Percentiles rank a stretch among this genome's conserved stretches.
phyloP scores from a whole-genome alignment of 2,329 filamentous ascomycete species.

The Fusarium sp. region DNA sequence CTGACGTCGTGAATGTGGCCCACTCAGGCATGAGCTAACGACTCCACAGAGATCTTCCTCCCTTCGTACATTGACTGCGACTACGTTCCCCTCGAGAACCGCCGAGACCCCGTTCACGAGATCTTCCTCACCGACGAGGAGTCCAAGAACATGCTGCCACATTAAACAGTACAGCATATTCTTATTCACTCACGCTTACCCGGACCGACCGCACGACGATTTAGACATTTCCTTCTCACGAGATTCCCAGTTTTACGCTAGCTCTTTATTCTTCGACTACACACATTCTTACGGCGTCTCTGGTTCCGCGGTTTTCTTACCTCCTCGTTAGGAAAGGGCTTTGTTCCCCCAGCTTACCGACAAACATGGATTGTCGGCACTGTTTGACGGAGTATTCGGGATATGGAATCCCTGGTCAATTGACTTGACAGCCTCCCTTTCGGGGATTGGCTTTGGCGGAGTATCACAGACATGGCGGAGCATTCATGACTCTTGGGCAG shows the following conservation, averaged over 20 bases:
- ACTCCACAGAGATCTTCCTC: constrained; percentile 76
- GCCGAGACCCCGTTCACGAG: constrained; percentile 81
- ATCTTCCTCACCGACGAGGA: constrained; percentile 84
- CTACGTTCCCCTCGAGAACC: constrained; percentile 79
- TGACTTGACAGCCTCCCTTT: constrained; percentile 43
- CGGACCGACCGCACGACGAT: constrained; percentile 31
- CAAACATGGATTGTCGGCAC: constrained; percentile 14
- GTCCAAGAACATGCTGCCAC: constrained; percentile 74
- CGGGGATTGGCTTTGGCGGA: constrained; percentile 40
- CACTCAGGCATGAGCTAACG: constrained; percentile 11
- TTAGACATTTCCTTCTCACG: constrained; percentile 46
- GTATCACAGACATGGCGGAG: constrained; percentile 42
- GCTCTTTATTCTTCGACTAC: constrained; percentile 21
- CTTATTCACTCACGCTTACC: constrained; percentile 30
- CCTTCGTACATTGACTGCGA: constrained; percentile 82
- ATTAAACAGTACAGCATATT: constrained; percentile 54
- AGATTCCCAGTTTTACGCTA: constrained; percentile 37
- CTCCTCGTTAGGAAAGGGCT: constrained; percentile 17
- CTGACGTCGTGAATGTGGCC: not conserved
- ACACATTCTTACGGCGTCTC: constrained; percentile 29
- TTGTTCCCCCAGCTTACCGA: constrained; percentile 24
- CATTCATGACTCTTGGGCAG: constrained; percentile 36
- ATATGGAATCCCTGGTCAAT: constrained; percentile 36
- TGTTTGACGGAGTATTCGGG: constrained; percentile 41
- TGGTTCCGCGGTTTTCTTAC: constrained; percentile 26